Percentiles rank a stretch among this genome's conserved stretches.
Conservation (phyloP, 2,329 filamentous ascomycete genomes). For the Colletotrichum abscissum region DNA sequence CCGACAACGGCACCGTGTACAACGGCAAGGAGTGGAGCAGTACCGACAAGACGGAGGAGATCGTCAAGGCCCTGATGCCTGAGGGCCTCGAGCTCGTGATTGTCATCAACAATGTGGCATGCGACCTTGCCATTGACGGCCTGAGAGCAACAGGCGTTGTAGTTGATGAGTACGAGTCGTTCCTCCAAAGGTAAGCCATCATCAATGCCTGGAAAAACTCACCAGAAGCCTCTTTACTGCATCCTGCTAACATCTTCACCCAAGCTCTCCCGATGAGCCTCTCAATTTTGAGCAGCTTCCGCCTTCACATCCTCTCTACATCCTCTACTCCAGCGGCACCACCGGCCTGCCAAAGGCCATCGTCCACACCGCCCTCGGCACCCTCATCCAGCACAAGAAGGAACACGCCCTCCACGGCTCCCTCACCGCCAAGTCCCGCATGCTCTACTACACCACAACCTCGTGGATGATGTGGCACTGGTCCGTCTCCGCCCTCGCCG, state of each 20-base stretch:
- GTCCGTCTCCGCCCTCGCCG: conserved; percentile 87
- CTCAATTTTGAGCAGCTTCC: conserved; percentile 80
- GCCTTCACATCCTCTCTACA: conserved; percentile 90
- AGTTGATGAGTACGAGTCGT: conserved; percentile 57
- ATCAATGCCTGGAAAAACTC: not conserved
- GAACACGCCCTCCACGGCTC: conserved; percentile 91
- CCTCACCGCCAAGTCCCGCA: conserved; percentile 75
- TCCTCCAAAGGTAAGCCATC: conserved; percentile 45
- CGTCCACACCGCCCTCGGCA: conserved; percentile 90
- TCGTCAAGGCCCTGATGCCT: conserved; percentile 71
- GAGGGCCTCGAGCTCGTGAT: conserved; percentile 76
- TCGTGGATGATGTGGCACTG: conserved; percentile 99
- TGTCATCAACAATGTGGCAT: conserved; percentile 75
- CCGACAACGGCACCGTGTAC: conserved; percentile 89
- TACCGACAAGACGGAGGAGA: conserved; percentile 80
- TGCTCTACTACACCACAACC: conserved; percentile 95
- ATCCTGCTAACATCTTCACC: not conserved
- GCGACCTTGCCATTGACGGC: conserved; percentile 54
- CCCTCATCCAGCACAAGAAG: conserved; percentile 96
- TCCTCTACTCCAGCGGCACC: conserved; percentile 93
- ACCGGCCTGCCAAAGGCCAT: conserved; percentile 92
- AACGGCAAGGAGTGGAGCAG: conserved; percentile 92
- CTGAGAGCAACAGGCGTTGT: conserved; percentile 52
- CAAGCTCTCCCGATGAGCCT: conserved; percentile 52
- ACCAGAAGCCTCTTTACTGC: not conserved